Conservation (phyloP, 257 asterid genomes). For the Nicotiana obtusifolia region DNA sequence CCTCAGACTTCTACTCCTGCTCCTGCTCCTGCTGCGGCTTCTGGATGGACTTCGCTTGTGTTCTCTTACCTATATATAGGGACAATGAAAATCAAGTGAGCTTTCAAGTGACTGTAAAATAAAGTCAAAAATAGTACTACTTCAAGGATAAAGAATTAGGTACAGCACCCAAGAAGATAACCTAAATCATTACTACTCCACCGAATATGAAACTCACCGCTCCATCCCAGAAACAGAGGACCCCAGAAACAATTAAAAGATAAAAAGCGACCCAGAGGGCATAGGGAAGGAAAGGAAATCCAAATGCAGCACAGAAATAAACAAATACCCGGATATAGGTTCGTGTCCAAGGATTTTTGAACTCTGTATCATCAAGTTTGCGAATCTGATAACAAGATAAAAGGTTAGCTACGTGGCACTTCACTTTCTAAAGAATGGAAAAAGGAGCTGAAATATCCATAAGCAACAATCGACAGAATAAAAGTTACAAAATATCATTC, state of each 20-base stretch:
- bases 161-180: too few species aligned
- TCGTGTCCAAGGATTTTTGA: constrained; percentile 94
- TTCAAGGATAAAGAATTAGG: too few species aligned
- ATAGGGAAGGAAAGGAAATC: background rate
- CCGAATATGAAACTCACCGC: too few species aligned
- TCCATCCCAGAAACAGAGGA: too few species aligned
- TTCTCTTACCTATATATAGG: constrained; percentile 51
- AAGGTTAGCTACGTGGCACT: constrained; percentile 6
- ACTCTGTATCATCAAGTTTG: constrained; percentile 92
- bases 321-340: constrained; percentile 71
- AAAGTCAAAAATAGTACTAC: too few species aligned
- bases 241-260: too few species aligned
- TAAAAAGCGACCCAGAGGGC: background rate
- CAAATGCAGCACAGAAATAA: background rate
- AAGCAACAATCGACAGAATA: background rate
- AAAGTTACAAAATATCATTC: background rate
- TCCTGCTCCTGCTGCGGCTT: constrained; percentile 72
- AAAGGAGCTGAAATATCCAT: background rate
- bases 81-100: background rate
- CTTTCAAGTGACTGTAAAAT: background rate
- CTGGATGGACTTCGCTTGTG: constrained; percentile 72
- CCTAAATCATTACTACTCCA: too few species aligned
- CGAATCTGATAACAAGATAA: constrained; percentile 52
- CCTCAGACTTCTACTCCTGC: constrained; percentile 39
- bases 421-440: constrained; percentile 28